These are phyloP conservation scores for Salix udensis DNA, from an alignment of 345 rosid genomes.

Conservation along the genomic window DNA sequence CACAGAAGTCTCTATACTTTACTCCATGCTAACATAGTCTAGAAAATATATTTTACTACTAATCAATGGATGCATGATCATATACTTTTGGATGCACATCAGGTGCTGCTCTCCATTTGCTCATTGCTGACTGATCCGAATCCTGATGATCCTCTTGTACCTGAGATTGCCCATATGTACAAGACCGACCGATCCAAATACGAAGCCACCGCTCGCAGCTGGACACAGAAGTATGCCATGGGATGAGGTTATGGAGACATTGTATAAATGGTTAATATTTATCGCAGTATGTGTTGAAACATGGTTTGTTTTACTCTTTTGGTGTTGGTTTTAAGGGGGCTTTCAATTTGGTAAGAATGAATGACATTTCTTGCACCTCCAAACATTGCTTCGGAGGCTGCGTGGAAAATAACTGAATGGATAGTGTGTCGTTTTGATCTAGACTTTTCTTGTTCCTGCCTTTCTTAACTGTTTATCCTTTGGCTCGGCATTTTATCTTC, in stretches of 20 bases:
- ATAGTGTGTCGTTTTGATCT: neutral
- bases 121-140: conserved; percentile 43
- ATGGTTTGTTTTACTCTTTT: neutral
- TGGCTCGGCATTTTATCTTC: neutral
- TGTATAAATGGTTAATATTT: neutral
- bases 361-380: neutral
- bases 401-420: neutral
- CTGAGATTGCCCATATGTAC: conserved; percentile 46
- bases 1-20: neutral
- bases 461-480: neutral
- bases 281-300: neutral
- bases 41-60: neutral
- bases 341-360: neutral
- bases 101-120: conserved; percentile 44
- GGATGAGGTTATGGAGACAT: conserved; percentile 21
- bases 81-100: conserved; percentile 1
- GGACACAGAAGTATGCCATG: conserved; percentile 49
- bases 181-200: conserved; percentile 39
- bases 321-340: neutral
- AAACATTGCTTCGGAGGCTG: neutral
- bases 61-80: neutral
- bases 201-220: conserved; percentile 41
- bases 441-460: conserved; percentile 1
- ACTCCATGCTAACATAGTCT: neutral
- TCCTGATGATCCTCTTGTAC: conserved; percentile 46